Evolutionary conservation across 306 rosid species (phyloP).

Genomic region (Lablab purpureus): DNA sequence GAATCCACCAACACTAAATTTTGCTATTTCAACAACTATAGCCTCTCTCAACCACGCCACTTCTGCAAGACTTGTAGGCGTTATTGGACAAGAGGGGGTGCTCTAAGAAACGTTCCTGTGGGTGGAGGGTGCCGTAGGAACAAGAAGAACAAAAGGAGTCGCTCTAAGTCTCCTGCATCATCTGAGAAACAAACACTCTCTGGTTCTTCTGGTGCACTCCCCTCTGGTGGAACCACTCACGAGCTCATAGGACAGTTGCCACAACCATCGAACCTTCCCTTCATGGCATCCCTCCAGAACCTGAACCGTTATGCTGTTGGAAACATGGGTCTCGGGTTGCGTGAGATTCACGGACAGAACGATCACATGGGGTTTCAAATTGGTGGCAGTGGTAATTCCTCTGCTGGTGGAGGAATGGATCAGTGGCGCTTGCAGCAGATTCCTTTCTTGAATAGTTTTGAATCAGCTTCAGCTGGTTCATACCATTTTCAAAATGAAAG

Average conservation of each 20-base stretch:
- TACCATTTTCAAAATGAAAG: constrained; percentile 59
- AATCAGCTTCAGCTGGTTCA: constrained; percentile 48
- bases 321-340: constrained; percentile 66
- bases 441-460: constrained; percentile 67
- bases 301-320: constrained; percentile 63
- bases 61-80: constrained; percentile 94
- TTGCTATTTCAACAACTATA: constrained; percentile 91
- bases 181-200: constrained; percentile 49
- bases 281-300: constrained; percentile 74
- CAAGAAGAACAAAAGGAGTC: constrained; percentile 78
- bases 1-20: constrained; percentile 91
- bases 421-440: constrained; percentile 77
- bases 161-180: constrained; percentile 71
- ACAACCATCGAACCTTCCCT: constrained; percentile 60
- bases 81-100: constrained; percentile 93
- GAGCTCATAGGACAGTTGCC: constrained; percentile 56
- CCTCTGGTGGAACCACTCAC: constrained; percentile 38
- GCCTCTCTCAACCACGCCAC: constrained; percentile 92
- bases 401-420: constrained; percentile 45
- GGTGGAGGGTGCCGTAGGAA: constrained; percentile 95
- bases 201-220: constrained; percentile 47
- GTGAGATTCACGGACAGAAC: constrained; percentile 58
- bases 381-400: constrained; percentile 50
- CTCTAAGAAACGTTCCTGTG: constrained; percentile 87
- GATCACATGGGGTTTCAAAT: constrained; percentile 67